Percentiles rank a stretch among this genome's conserved stretches.
Conservation (phyloP, 208 protist species). For the Acanthamoeba sp. region DNA sequence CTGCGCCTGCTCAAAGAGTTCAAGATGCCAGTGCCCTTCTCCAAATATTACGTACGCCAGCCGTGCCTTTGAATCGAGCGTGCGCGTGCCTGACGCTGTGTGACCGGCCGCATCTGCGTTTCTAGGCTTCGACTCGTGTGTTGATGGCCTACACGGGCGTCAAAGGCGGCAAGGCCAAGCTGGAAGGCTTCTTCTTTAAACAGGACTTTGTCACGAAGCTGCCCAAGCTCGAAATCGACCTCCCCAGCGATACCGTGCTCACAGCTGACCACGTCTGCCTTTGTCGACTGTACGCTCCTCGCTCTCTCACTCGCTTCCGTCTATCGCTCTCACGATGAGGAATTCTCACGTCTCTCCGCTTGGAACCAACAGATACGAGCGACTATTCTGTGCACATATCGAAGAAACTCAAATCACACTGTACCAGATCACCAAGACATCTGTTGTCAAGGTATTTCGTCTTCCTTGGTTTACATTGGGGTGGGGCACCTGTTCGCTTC, state of each 20-base stretch:
- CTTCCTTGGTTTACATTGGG: background rate
- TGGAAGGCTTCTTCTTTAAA: conserved; percentile 49
- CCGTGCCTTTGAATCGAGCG: background rate
- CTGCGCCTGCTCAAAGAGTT: conserved; percentile 12
- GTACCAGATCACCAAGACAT: conserved; percentile 30
- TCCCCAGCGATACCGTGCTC: background rate
- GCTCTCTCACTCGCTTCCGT: background rate
- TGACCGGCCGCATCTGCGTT: too few species aligned
- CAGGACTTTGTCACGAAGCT: background rate
- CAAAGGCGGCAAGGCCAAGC: conserved; percentile 16
- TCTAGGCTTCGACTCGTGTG: background rate
- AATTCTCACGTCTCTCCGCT: background rate
- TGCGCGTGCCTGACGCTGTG: background rate
- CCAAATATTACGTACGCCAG: background rate
- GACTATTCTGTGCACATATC: conserved; percentile 37
- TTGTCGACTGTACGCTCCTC: background rate
- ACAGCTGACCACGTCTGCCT: background rate
- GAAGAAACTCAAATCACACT: conserved; percentile 18
- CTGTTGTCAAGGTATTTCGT: background rate
- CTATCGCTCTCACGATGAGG: background rate
- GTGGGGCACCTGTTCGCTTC: too few species aligned
- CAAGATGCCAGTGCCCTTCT: background rate
- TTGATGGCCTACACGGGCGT: background rate
- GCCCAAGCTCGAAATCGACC: conserved; percentile 20
- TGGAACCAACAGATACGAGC: conserved; percentile 11